phyloP scores from a whole-genome alignment of 805 yeast species.

The Teunomyces stri region DNA sequence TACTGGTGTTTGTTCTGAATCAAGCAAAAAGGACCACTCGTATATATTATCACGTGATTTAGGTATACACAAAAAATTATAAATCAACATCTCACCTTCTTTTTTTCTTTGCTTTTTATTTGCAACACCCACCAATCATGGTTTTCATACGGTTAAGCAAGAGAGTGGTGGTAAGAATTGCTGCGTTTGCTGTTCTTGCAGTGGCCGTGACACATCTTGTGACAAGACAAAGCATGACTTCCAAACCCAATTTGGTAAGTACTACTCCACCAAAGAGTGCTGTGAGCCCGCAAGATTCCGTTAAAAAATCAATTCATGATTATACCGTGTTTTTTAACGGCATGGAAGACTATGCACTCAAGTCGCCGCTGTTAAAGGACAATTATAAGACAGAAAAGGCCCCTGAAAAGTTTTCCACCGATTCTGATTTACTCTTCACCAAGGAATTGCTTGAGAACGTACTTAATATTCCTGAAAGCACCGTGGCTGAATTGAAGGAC shows the following conservation, averaged over 20 bases:
- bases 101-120: too few species aligned
- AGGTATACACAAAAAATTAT: too few species aligned
- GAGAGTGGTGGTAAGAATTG: not conserved
- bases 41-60: too few species aligned
- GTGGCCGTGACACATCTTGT: not conserved
- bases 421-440: slow-evolving; percentile 41
- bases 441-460: slow-evolving; percentile 45
- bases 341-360: slow-evolving; percentile 34
- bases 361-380: slow-evolving; percentile 38
- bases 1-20: too few species aligned
- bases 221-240: not conserved
- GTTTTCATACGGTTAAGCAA: not conserved
- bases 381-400: slow-evolving; percentile 45
- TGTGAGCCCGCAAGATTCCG: not conserved
- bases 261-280: not conserved
- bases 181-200: not conserved
- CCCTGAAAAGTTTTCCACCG: slow-evolving; percentile 39
- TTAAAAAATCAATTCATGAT: slow-evolving; percentile 15
- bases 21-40: too few species aligned
- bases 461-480: slow-evolving; percentile 36
- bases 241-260: not conserved
- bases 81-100: too few species aligned
- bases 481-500: slow-evolving; percentile 31
- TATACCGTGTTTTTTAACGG: slow-evolving; percentile 31
- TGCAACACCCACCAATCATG: not conserved